A percentile compares a stretch with the other conserved stretches of the same genome.
These are phyloP conservation scores for Trametes sp. DNA, from an alignment of 1,284 basidiomycete genomes.

Conservation along the genomic window DNA sequence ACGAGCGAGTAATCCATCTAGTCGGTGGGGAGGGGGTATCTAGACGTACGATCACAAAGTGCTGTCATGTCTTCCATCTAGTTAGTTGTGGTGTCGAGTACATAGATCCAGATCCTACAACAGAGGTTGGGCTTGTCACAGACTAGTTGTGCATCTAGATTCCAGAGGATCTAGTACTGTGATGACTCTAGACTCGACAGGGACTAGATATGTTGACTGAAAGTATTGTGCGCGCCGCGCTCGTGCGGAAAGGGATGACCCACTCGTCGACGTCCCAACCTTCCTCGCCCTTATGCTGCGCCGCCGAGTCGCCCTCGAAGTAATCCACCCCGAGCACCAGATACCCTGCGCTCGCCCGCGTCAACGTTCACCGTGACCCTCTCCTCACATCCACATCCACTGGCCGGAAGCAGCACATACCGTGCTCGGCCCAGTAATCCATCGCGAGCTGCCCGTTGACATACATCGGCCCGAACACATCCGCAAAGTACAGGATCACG, in stretches of 20 bases:
- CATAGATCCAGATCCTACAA: too few species aligned
- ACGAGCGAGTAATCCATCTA: too few species aligned
- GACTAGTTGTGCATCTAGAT: too few species aligned
- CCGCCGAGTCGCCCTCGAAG: conserved; percentile 61
- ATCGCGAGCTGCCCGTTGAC: conserved; percentile 59
- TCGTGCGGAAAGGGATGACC: conserved; percentile 44
- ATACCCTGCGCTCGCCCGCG: conserved; percentile 48
- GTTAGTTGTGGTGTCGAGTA: too few species aligned
- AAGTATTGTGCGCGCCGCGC: conserved; percentile 41
- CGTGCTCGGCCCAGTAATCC: conserved; percentile 58
- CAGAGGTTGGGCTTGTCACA: too few species aligned
- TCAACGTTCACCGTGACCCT: not conserved
- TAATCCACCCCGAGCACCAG: conserved; percentile 62
- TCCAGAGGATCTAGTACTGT: too few species aligned
- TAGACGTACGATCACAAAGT: too few species aligned
- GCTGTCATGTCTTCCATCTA: too few species aligned
- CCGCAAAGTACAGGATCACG: conserved; percentile 57
- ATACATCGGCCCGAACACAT: conserved; percentile 55
- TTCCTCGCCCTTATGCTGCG: conserved; percentile 45
- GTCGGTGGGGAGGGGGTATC: too few species aligned
- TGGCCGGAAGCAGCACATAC: conserved; percentile 40
- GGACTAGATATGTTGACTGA: too few species aligned
- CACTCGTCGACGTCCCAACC: conserved; percentile 52
- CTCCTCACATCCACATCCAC: too few species aligned
- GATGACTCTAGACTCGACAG: too few species aligned